Percentiles rank a stretch among this genome's conserved stretches.
Conservation (phyloP, 495 filamentous ascomycete species). For the Penicillium waksmanii region DNA sequence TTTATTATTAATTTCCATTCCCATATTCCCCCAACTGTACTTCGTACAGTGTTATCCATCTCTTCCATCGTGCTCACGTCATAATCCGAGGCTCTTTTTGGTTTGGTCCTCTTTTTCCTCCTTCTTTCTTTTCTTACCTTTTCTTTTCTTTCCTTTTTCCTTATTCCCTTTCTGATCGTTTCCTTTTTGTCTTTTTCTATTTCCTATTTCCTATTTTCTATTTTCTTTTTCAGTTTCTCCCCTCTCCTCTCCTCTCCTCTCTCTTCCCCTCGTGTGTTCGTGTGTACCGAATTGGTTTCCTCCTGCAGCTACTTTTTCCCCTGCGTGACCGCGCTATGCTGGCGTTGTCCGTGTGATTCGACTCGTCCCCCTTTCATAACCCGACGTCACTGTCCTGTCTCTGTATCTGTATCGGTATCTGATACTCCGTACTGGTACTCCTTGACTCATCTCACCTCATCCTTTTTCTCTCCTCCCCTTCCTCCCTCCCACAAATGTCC, state of each 20-base stretch:
- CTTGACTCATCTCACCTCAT: slow-evolving; percentile 35
- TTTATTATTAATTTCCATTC: slow-evolving; percentile 14
- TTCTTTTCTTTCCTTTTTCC: slow-evolving; percentile 19
- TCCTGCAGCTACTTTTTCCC: slow-evolving; percentile 28
- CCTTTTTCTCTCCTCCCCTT: slow-evolving; percentile 29
- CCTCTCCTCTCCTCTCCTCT: background rate
- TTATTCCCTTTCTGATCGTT: slow-evolving; percentile 26
- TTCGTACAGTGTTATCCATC: background rate
- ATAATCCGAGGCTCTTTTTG: slow-evolving; percentile 37
- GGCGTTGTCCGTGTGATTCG: slow-evolving; percentile 33
- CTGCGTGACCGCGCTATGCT: slow-evolving; percentile 37
- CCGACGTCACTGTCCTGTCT: slow-evolving; percentile 40
- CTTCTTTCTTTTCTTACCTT: slow-evolving; percentile 14
- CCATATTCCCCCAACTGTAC: slow-evolving; percentile 10
- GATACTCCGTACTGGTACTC: slow-evolving; percentile 6
- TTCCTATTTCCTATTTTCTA: slow-evolving; percentile 7
- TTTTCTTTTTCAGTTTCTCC: slow-evolving; percentile 11
- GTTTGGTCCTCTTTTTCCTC: slow-evolving; percentile 21
- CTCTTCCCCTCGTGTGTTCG: slow-evolving; percentile 21
- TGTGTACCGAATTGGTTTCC: slow-evolving; percentile 34
- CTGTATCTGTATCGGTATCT: too few species aligned
- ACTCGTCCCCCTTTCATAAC: slow-evolving; percentile 31
- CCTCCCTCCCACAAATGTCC: slow-evolving; percentile 49
- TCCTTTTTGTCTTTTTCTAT: slow-evolving; percentile 27
- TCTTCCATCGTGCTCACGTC: slow-evolving; percentile 36